phyloP scores from a whole-genome alignment of 352 stramenopile species.

The Halophytophthora batemanensis region DNA sequence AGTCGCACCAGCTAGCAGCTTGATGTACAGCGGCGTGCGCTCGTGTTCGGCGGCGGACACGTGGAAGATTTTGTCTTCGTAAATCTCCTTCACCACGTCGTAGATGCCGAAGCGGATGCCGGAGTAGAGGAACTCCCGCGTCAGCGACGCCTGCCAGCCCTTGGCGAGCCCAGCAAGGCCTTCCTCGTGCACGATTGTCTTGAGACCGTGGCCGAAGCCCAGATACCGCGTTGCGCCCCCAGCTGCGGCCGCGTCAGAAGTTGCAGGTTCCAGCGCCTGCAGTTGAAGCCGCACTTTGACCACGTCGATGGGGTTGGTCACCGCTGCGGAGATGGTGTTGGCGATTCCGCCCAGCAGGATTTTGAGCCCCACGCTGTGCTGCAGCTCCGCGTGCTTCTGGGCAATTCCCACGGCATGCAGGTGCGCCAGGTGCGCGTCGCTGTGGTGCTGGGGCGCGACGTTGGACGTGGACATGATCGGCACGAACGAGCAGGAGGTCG shows the following conservation, averaged over 20 bases:
- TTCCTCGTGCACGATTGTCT: conserved; percentile 58
- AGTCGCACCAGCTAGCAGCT: conserved; percentile 59
- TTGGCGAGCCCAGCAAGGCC: conserved; percentile 52
- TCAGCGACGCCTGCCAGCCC: conserved; percentile 57
- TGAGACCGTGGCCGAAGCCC: conserved; percentile 53
- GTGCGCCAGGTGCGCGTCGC: conserved; percentile 23
- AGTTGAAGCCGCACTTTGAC: conserved; percentile 70
- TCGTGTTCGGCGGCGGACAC: conserved; percentile 27
- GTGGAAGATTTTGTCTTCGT: conserved; percentile 51
- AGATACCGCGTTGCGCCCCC: conserved; percentile 41
- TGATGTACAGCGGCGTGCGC: conserved; percentile 57
- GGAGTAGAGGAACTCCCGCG: conserved; percentile 75
- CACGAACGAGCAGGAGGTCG: background rate
- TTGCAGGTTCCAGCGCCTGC: conserved; percentile 33
- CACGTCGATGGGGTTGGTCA: conserved; percentile 67
- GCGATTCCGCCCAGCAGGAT: conserved; percentile 58
- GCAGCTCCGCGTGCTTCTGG: conserved; percentile 42
- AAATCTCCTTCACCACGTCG: conserved; percentile 70
- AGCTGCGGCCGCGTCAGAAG: conserved; percentile 31
- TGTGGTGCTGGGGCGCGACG: conserved; percentile 26
- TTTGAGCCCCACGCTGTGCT: conserved; percentile 57
- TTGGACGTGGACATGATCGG: conserved; percentile 27
- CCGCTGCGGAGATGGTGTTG: conserved; percentile 48
- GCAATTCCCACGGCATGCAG: conserved; percentile 20
- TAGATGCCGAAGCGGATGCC: conserved; percentile 79